Evolutionary conservation across 805 yeast genomes (phyloP), one percentile per base, ranked within the genome.

Genomic region (Wickerhamiella bombiphila): DNA sequence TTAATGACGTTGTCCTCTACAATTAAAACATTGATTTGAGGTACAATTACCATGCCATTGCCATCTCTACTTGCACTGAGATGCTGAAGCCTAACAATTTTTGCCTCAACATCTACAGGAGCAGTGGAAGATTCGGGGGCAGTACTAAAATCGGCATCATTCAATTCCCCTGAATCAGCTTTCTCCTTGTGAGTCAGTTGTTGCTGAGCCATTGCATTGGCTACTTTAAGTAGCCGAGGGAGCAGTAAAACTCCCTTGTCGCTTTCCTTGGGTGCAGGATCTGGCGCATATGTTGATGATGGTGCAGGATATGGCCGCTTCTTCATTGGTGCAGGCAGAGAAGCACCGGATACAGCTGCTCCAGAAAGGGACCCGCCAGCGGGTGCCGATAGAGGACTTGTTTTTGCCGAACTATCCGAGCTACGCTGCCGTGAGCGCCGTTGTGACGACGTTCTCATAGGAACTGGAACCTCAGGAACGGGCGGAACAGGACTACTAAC

Each of bases 1-100:
- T 91, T 91, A 52, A 91, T 86, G 26, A 85, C 77, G 58, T 91
- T 91, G 64, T 91, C 99, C 57, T 91, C 99, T 7, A 91, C 98
- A 29, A 91, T 86, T 37, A 91, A 61, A 1, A 91, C 94, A 30
- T 83, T 82, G 30, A 91, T 77, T 43, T 83, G 80, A 0, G 96
- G 94, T 15, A 88, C 66, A 16, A 91, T 86, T 38, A 74, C 77
- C 17, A 58, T 59, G 15, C 16, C 8, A 9, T 14, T 9, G 9
- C 32, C 26, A 24, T 24, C 13, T 9, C 11, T 13, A 13, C 26
- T 13, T 9, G 26, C 26, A 24, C 11, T 9, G 26, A 24, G 26
- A 13, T 24, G 9, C 26, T 24, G 26, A 9, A 24, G 13, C n/a
- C n/a, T n/a, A n/a, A n/a, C n/a, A n/a, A n/a, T n/a, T n/a, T n/a